Evolutionary conservation across 495 filamentous ascomycete genomes (phyloP).

Genomic region (Annulohypoxylon nitens): DNA sequence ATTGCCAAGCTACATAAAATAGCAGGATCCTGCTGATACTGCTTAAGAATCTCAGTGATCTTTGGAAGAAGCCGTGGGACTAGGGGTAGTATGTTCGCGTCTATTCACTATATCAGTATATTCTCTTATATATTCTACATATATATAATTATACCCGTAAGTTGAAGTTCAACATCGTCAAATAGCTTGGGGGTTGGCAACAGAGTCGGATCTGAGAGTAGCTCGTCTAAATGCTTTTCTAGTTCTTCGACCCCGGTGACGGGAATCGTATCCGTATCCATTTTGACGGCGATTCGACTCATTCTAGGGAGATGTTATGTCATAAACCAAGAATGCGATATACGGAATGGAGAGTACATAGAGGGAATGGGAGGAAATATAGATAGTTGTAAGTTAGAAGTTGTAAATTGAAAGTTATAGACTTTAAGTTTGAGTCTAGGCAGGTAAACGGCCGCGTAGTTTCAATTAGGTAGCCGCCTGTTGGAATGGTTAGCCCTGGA

Average conservation of each 20-base stretch:
- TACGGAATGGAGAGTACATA: neutral
- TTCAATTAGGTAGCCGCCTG: conserved; percentile 14
- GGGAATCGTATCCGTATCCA: conserved; percentile 54
- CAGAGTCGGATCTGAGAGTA: conserved; percentile 56
- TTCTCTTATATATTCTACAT: neutral
- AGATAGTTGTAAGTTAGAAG: neutral
- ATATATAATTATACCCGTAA: conserved; percentile 56
- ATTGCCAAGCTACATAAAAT: conserved; percentile 63
- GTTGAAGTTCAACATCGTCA: conserved; percentile 67
- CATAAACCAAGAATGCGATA: neutral
- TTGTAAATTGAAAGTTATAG: neutral
- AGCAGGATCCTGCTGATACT: conserved; percentile 64
- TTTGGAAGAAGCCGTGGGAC: conserved; percentile 63
- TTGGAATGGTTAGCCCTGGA: neutral
- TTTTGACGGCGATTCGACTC: conserved; percentile 47
- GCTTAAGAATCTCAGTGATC: conserved; percentile 62
- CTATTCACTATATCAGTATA: conserved; percentile 41
- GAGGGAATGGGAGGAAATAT: neutral
- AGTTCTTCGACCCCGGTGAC: conserved; percentile 63
- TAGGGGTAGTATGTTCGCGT: conserved; percentile 61
- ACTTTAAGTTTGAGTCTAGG: neutral
- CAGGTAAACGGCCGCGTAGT: conserved; percentile 31
- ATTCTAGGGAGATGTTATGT: conserved; percentile 25
- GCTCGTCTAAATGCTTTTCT: conserved; percentile 62
- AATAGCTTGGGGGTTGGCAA: conserved; percentile 62